Evolutionary conservation across 2,329 filamentous ascomycete genomes (phyloP).

Genomic region (Colletotrichum coccodes): DNA sequence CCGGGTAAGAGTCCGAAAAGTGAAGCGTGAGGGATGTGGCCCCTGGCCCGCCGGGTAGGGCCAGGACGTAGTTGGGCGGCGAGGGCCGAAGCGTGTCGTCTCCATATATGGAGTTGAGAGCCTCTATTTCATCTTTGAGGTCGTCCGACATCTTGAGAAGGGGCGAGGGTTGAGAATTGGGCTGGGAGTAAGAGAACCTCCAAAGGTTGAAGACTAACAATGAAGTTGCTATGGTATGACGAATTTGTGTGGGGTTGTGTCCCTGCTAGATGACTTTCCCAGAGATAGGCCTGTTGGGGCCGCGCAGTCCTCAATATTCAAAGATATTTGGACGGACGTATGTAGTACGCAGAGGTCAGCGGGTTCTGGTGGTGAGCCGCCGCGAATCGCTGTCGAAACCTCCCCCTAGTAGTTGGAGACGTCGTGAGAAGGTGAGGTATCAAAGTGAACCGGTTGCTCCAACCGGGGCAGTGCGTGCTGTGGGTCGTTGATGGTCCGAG

Average conservation of each 20-base stretch:
- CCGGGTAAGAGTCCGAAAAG: constrained; percentile 81
- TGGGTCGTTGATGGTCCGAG: background rate
- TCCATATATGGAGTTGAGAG: constrained; percentile 87
- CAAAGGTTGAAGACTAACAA: background rate
- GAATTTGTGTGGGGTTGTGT: background rate
- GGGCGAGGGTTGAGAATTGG: too few relatives aligned
- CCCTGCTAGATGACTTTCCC: background rate
- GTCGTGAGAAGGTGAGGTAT: background rate
- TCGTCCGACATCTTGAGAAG: constrained; percentile 30
- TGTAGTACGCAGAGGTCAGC: too few relatives aligned
- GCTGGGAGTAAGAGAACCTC: background rate
- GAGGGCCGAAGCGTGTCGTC: constrained; percentile 66
- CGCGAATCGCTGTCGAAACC: background rate
- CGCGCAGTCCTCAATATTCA: background rate
- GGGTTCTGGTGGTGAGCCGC: too few relatives aligned
- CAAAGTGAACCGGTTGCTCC: background rate
- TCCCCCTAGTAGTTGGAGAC: background rate
- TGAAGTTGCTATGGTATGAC: background rate
- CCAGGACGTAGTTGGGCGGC: constrained; percentile 66
- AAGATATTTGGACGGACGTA: too few relatives aligned
- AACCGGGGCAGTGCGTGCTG: background rate
- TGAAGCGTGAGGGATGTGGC: constrained; percentile 69
- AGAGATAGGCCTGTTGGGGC: background rate
- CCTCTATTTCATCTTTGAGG: constrained; percentile 75
- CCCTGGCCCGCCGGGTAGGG: constrained; percentile 68